Conservation (phyloP, 352 stramenopile genomes). For the Nothophytophthora sp. region DNA sequence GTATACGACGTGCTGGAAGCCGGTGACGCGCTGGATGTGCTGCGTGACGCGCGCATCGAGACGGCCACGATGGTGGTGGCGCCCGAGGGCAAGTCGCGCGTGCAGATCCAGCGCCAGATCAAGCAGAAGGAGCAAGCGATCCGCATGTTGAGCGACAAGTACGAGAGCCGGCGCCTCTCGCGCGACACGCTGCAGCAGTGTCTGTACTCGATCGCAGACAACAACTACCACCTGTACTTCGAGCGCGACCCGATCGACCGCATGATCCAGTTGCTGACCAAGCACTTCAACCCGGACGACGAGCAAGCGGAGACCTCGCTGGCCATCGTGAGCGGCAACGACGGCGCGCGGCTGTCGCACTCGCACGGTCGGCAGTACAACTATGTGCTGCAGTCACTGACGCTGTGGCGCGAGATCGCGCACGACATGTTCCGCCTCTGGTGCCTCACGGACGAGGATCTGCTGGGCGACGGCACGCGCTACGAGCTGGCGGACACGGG, state of each 20-base stretch:
- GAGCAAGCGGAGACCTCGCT: slow-evolving; percentile 85
- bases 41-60: slow-evolving; percentile 90
- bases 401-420: slow-evolving; percentile 95
- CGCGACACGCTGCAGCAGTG: slow-evolving; percentile 93
- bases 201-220: slow-evolving; percentile 97
- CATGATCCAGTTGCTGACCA: slow-evolving; percentile 90
- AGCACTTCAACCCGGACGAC: slow-evolving; percentile 85
- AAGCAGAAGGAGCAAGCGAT: slow-evolving; percentile 93
- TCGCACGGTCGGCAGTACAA: slow-evolving; percentile 95
- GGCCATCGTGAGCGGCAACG: slow-evolving; percentile 92
- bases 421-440: slow-evolving; percentile 98
- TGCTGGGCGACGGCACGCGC: slow-evolving; percentile 70
- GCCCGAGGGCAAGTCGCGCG: slow-evolving; percentile 86
- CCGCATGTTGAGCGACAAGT: slow-evolving; percentile 81
- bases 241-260: slow-evolving; percentile 97
- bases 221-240: slow-evolving; percentile 98
- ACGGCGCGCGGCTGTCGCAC: slow-evolving; percentile 94
- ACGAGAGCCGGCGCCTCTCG: slow-evolving; percentile 46
- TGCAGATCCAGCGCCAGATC: slow-evolving; percentile 93
- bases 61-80: slow-evolving; percentile 95
- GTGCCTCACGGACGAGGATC: slow-evolving; percentile 93
- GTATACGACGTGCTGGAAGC: slow-evolving; percentile 90
- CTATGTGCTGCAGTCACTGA: slow-evolving; percentile 96
- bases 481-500: slow-evolving; percentile 95
- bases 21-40: slow-evolving; percentile 64